These are phyloP conservation scores for Penicillium carneum DNA, from an alignment of 2,329 filamentous ascomycete genomes.

Conservation along the genomic window DNA sequence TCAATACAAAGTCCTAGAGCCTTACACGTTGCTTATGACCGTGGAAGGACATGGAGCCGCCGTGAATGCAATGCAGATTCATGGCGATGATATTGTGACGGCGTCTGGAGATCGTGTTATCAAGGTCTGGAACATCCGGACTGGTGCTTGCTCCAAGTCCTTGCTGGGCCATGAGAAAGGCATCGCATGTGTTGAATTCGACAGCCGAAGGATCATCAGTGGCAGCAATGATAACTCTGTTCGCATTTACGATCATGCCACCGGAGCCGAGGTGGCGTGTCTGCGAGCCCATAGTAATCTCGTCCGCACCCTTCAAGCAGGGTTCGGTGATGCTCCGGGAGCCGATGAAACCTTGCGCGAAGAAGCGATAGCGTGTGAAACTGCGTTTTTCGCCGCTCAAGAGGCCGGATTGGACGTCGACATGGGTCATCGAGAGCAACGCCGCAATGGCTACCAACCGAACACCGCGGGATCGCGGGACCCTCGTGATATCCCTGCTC, in stretches of 20 bases:
- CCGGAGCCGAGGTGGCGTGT: conserved; percentile 87
- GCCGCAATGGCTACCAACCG: conserved; percentile 59
- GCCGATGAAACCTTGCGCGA: conserved; percentile 76
- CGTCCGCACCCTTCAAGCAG: conserved; percentile 92
- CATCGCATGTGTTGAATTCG: conserved; percentile 96
- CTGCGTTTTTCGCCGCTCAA: conserved; percentile 70
- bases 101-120: conserved; percentile 92
- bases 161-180: conserved; percentile 90
- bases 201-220: conserved; percentile 89
- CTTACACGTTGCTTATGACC: conserved; percentile 79
- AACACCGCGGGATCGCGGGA: conserved; percentile 75
- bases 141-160: conserved; percentile 76
- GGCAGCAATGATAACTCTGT: conserved; percentile 96
- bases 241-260: conserved; percentile 88
- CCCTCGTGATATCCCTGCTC: conserved; percentile 75
- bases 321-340: conserved; percentile 86
- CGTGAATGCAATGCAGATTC: conserved; percentile 93
- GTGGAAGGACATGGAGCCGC: conserved; percentile 87
- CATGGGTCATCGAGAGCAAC: conserved; percentile 53
- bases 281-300: conserved; percentile 81
- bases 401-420: conserved; percentile 54
- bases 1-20: conserved; percentile 58
- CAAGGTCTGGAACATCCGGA: conserved; percentile 92
- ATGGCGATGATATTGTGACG: conserved; percentile 85
- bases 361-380: conserved; percentile 76